These are phyloP conservation scores for Scheffersomyces titani DNA, from an alignment of 1,139 yeast species.

Conservation along the genomic window DNA sequence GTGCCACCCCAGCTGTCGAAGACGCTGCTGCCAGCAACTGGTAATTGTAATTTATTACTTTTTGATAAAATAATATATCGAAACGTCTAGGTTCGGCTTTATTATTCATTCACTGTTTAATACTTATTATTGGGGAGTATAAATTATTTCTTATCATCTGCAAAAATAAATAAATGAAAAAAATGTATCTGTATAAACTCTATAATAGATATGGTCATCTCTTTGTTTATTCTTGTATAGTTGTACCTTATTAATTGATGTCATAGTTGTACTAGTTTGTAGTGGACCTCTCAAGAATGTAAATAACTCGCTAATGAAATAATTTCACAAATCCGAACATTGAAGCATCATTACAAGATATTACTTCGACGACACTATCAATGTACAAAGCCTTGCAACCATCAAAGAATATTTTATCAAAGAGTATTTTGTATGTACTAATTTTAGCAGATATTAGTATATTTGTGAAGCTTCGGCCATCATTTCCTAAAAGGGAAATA, in stretches of 20 bases:
- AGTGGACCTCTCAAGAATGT: too few species aligned
- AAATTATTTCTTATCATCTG: conserved; percentile 9
- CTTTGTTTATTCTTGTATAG: conserved; percentile 15
- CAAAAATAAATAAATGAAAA: conserved; percentile 12
- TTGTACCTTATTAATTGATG: conserved; percentile 23
- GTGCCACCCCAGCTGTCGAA: conserved; percentile 72
- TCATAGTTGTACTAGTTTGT: conserved; percentile 7
- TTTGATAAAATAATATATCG: conserved; percentile 10
- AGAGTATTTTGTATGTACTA: too few species aligned
- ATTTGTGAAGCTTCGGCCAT: too few species aligned
- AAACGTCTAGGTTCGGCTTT: neutral
- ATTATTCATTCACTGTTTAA: neutral
- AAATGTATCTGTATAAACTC: conserved; percentile 1
- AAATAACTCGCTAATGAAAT: neutral
- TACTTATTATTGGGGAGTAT: conserved; percentile 12
- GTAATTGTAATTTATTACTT: conserved; percentile 28
- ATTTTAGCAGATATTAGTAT: too few species aligned
- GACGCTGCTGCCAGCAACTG: conserved; percentile 71
- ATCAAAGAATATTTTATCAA: neutral
- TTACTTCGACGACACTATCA: neutral
- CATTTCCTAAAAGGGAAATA: neutral
- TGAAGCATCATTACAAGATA: neutral
- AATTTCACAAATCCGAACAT: neutral
- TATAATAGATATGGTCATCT: neutral
- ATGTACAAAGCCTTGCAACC: neutral